These are phyloP conservation scores for Yamadazyma akitaensis DNA, from an alignment of 805 yeast species.

Conservation along the genomic window DNA sequence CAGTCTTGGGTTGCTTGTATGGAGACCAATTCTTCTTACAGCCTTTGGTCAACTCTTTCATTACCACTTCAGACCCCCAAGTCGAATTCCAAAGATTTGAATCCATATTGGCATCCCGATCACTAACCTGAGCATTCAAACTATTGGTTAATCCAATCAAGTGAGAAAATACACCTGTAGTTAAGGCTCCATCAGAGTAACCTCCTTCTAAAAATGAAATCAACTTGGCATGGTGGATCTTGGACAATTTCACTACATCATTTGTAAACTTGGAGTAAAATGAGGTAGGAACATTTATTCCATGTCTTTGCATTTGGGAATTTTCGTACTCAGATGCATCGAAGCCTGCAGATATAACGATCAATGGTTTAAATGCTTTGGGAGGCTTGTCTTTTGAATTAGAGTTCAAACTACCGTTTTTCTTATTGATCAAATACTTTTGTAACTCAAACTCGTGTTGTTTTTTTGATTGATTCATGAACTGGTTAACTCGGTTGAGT, in stretches of 20 bases:
- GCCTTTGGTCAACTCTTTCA: conserved; percentile 64
- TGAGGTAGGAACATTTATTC: conserved; percentile 75
- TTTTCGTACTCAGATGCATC: conserved; percentile 84
- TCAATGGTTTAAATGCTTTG: conserved; percentile 43
- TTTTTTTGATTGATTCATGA: conserved; percentile 46
- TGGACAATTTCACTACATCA: conserved; percentile 69
- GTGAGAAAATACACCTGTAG: conserved; percentile 78
- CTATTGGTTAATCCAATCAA: conserved; percentile 62
- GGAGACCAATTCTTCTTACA: conserved; percentile 67
- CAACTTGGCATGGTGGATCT: conserved; percentile 58
- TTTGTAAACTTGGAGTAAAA: conserved; percentile 70
- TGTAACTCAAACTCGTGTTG: conserved; percentile 38
- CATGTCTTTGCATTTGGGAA: conserved; percentile 82
- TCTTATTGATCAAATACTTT: conserved; percentile 20
- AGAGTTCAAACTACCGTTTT: conserved; percentile 26
- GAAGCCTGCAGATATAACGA: conserved; percentile 82
- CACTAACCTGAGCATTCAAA: conserved; percentile 15
- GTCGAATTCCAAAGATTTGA: conserved; percentile 51
- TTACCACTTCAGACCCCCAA: conserved; percentile 63
- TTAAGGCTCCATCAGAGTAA: conserved; percentile 75
- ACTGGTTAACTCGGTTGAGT: conserved; percentile 65
- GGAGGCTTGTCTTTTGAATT: conserved; percentile 31
- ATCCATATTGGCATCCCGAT: conserved; percentile 13
- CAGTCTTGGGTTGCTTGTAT: conserved; percentile 49
- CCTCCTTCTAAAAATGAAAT: conserved; percentile 82